These are phyloP conservation scores for Mycena indigotica DNA, from an alignment of 768 basidiomycete genomes.

Conservation along the genomic window DNA sequence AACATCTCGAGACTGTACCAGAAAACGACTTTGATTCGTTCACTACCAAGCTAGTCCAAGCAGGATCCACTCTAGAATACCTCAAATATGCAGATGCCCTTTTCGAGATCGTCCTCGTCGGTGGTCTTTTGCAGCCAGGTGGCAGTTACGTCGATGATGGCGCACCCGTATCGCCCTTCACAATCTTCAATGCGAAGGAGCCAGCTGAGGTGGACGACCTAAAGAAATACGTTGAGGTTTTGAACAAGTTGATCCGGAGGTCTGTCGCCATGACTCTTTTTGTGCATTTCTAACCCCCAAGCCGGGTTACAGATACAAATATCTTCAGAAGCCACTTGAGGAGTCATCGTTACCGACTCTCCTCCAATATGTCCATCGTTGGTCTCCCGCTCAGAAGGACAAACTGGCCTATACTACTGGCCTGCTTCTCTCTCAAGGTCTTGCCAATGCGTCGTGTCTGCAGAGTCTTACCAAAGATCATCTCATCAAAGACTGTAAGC, in stretches of 20 bases:
- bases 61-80: conserved; percentile 90
- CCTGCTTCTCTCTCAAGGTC: conserved; percentile 81
- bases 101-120: conserved; percentile 94
- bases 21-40: conserved; percentile 82
- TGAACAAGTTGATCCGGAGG: conserved; percentile 96
- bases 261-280: conserved; percentile 31
- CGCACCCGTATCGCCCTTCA: conserved; percentile 84
- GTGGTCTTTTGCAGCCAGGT: conserved; percentile 95
- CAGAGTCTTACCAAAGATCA: conserved; percentile 89
- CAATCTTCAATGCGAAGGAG: conserved; percentile 79
- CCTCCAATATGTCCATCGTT: conserved; percentile 88
- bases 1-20: conserved; percentile 83
- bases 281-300: too few relatives aligned
- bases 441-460: conserved; percentile 76
- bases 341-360: conserved; percentile 78
- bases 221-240: conserved; percentile 91
- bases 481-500: conserved; percentile 87
- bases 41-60: conserved; percentile 83
- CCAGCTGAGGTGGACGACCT: conserved; percentile 82
- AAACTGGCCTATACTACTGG: conserved; percentile 84
- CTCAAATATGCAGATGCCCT: conserved; percentile 97
- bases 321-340: conserved; percentile 96
- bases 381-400: conserved; percentile 74
- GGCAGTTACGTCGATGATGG: conserved; percentile 89
- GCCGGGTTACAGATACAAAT: conserved; percentile 98